Base-by-base conservation (phyloP, 1,284 basidiomycete genomes). In the Apiotrichum gracile region DNA sequence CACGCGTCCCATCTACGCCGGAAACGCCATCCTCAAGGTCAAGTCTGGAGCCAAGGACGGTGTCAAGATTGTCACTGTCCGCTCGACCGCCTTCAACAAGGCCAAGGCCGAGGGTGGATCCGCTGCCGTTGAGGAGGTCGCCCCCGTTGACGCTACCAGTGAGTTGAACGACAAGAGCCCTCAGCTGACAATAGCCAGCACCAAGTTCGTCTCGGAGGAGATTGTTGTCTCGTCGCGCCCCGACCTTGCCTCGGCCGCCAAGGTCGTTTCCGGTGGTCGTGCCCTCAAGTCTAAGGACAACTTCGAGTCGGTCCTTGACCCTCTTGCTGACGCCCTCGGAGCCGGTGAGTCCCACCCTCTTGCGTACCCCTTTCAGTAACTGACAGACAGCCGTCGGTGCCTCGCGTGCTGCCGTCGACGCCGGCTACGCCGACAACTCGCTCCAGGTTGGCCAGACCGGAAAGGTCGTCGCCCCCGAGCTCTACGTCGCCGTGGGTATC, bases 391-490 rank as follows among this genome's bases (percentile, higher is more conserved):
- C 94, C 27, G 90, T 99, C 49, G 96, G 96, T 61, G 96, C 96
- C 34, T 94, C 91, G 26, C 85, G 96, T 60, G 96, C 96, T 10
- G 96, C 96, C 14, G 96, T 99, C 34, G 96, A 99, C 74, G 91
- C 92, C 38, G 94, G 96, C 2, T 98, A 98, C 68, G 92, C 91
- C 46, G 96, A 98, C 77, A 98, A 98, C 76, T 94, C 91, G 8
- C 75, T 97, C 54, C 96, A 99, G 78, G 96, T 99, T 27, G 96
- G 96, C 34, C 96, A 99, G 79, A 99, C 96, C 0, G 96, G 96
- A 56, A 98, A 98, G 78, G 79, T 81, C 57, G 57, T 68, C 57
- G 43, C 47, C 26, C 40, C 52, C 41, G 89, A 97, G 74, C 79
- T 98, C 53, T 98, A 98, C 77, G 82, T 98, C 70, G 96, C 96